A percentile compares a stretch with the other conserved stretches of the same genome.
phyloP scores from a whole-genome alignment of 192 early-diverging fungal species.

The Chytriomyces hyalinus region DNA sequence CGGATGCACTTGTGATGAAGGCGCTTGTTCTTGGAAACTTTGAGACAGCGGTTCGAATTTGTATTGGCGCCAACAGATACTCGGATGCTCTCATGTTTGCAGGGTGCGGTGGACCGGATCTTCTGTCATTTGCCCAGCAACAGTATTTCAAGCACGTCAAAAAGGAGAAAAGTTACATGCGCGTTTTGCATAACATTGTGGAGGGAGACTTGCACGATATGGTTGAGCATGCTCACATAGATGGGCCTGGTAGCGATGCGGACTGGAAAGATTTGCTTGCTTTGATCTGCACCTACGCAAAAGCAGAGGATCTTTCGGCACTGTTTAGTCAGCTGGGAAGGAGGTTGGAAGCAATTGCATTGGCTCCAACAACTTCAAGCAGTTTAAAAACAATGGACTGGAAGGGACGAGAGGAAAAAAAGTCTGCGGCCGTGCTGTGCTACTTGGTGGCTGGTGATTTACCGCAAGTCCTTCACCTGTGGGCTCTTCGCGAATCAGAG shows the following conservation, averaged over 20 bases:
- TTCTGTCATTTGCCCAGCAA: constrained; percentile 74
- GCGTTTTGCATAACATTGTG: constrained; percentile 82
- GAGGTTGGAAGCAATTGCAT: constrained; percentile 43
- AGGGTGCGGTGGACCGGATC: constrained; percentile 79
- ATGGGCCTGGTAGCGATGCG: constrained; percentile 45
- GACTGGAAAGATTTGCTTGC: constrained; percentile 93
- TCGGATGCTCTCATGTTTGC: constrained; percentile 91
- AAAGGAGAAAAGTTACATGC: constrained; percentile 75
- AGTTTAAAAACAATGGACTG: constrained; percentile 26
- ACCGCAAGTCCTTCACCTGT: constrained; percentile 81
- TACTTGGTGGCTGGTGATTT: constrained; percentile 82
- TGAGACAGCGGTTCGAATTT: constrained; percentile 87
- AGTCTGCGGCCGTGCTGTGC: constrained; percentile 76
- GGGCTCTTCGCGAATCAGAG: constrained; percentile 55
- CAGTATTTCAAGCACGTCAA: constrained; percentile 82
- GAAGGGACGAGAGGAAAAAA: constrained; percentile 47
- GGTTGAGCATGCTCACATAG: constrained; percentile 74
- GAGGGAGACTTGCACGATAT: constrained; percentile 82
- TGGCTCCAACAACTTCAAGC: not conserved
- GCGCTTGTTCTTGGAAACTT: constrained; percentile 91
- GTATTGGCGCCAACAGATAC: constrained; percentile 78
- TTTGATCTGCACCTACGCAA: constrained; percentile 91
- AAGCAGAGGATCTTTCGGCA: constrained; percentile 71
- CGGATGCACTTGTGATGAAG: constrained; percentile 82
- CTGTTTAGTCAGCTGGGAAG: constrained; percentile 49